These are phyloP conservation scores for Tolypocladium tropicale DNA, from an alignment of 2,329 filamentous ascomycete genomes.

Conservation along the genomic window DNA sequence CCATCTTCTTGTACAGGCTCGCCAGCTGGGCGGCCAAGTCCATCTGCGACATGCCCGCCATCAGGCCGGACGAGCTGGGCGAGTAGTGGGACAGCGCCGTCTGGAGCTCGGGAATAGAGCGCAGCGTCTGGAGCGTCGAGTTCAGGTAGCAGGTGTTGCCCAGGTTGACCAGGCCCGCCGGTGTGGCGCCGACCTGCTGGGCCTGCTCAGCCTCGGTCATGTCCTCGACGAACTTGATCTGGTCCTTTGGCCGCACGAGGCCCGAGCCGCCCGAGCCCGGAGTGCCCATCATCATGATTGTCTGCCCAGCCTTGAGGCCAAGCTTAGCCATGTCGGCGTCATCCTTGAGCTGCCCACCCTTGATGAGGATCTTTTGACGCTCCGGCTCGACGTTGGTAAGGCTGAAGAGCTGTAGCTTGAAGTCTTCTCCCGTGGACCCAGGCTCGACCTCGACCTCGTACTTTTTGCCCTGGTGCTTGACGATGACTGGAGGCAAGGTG, in stretches of 20 bases:
- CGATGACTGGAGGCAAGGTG: slow-evolving; percentile 51
- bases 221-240: slow-evolving; percentile 85
- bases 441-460: slow-evolving; percentile 90
- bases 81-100: slow-evolving; percentile 57
- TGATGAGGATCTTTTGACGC: slow-evolving; percentile 90
- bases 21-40: slow-evolving; percentile 72
- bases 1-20: slow-evolving; percentile 82
- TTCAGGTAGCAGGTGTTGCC: slow-evolving; percentile 99
- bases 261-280: slow-evolving; percentile 55
- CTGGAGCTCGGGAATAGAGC: slow-evolving; percentile 84
- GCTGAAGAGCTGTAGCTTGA: slow-evolving; percentile 94
- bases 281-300: slow-evolving; percentile 95
- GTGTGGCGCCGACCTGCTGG: slow-evolving; percentile 70
- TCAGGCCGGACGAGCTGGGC: slow-evolving; percentile 15
- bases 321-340: slow-evolving; percentile 79
- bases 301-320: slow-evolving; percentile 74
- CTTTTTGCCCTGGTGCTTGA: slow-evolving; percentile 93
- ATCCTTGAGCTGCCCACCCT: slow-evolving; percentile 91
- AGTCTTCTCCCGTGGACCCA: slow-evolving; percentile 73
- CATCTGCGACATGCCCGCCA: slow-evolving; percentile 39
- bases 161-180: slow-evolving; percentile 80
- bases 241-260: slow-evolving; percentile 65
- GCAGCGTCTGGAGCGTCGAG: slow-evolving; percentile 86
- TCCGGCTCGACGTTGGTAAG: slow-evolving; percentile 93
- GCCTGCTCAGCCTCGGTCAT: slow-evolving; percentile 94